These are phyloP conservation scores for Nakazawaea peltata DNA, from an alignment of 805 yeast species.

Conservation along the genomic window DNA sequence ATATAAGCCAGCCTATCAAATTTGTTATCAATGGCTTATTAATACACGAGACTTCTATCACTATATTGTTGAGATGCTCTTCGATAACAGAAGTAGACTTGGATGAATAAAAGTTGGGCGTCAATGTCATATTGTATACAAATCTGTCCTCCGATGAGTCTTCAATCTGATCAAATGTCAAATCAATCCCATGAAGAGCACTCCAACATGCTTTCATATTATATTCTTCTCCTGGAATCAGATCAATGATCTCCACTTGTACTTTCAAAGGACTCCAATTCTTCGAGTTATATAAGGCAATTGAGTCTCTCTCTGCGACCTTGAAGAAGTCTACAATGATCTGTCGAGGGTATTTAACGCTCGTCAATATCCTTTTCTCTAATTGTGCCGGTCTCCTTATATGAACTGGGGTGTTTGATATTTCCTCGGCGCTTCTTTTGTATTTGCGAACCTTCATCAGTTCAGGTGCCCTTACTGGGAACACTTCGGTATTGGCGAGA, in stretches of 20 bases:
- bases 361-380: no score
- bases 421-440: neutral
- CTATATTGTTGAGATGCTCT: conserved; percentile 7
- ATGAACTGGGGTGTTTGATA: neutral
- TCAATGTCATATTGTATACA: neutral
- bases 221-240: conserved; percentile 1
- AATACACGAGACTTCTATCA: conserved; percentile 4
- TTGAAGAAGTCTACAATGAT: conserved; percentile 2
- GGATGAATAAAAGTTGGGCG: conserved; percentile 6
- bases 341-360: neutral
- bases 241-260: conserved; percentile 1
- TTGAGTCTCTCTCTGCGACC: neutral
- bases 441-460: no score
- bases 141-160: neutral
- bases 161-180: neutral
- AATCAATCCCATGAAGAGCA: conserved; percentile 7
- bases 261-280: neutral
- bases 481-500: no score
- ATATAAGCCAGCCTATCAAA: conserved; percentile 1
- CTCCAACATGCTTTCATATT: conserved; percentile 10
- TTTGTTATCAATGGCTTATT: neutral
- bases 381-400: no score
- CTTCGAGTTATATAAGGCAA: conserved; percentile 1
- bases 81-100: neutral
- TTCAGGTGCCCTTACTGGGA: no score